phyloP scores from a whole-genome alignment of 495 filamentous ascomycete species.

The Ramalina peruviana region DNA sequence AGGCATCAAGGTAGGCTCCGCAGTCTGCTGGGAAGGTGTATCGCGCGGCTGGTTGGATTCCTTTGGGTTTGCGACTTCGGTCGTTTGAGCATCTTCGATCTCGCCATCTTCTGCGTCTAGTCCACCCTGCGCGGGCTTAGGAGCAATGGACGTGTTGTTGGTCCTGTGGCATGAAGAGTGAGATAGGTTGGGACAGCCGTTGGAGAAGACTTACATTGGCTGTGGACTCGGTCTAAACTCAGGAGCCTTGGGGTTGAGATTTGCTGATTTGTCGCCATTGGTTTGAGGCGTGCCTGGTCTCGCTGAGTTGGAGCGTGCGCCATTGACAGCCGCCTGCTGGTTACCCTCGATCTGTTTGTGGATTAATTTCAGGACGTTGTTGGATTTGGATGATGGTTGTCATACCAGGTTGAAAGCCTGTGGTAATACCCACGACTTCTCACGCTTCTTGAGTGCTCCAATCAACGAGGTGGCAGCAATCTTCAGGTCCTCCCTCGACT shows the following conservation, averaged over 20 bases:
- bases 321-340: slow-evolving; percentile 7
- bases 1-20: neutral
- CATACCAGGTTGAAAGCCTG: slow-evolving; percentile 48
- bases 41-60: neutral
- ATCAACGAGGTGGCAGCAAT: slow-evolving; percentile 75
- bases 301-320: slow-evolving; percentile 15
- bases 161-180: slow-evolving; percentile 18
- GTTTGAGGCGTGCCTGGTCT: slow-evolving; percentile 28
- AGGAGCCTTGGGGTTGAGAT: slow-evolving; percentile 33
- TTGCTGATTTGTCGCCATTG: slow-evolving; percentile 22
- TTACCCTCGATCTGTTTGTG: slow-evolving; percentile 15
- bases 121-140: slow-evolving; percentile 20
- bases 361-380: neutral
- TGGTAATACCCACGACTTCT: slow-evolving; percentile 73
- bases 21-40: neutral
- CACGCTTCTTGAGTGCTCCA: slow-evolving; percentile 64
- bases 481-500: slow-evolving; percentile 75
- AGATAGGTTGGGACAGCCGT: slow-evolving; percentile 22
- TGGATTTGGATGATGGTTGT: slow-evolving; percentile 4
- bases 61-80: slow-evolving; percentile 18
- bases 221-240: slow-evolving; percentile 31
- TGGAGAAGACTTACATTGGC: slow-evolving; percentile 26
- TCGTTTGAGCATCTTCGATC: slow-evolving; percentile 52
- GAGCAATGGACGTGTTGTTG: slow-evolving; percentile 21
- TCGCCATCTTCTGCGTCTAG: slow-evolving; percentile 67